A percentile compares a stretch with the other conserved stretches of the same genome.
These are phyloP conservation scores for Cyberlindnera xylosilytica DNA, from an alignment of 805 yeast species.

Conservation along the genomic window DNA sequence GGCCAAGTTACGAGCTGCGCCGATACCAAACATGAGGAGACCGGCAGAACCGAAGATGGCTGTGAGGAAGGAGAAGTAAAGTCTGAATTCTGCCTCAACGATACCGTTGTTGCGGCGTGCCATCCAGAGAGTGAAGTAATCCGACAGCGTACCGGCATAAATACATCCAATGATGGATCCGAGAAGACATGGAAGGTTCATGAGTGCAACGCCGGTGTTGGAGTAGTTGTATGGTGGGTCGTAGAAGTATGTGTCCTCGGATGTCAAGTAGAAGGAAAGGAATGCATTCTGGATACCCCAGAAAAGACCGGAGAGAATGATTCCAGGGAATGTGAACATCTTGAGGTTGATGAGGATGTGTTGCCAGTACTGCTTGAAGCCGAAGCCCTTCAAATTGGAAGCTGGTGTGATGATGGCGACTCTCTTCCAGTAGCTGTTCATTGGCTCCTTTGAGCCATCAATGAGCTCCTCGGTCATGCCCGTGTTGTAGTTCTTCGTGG, in stretches of 20 bases:
- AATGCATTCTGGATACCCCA: conserved; percentile 84
- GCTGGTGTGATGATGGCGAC: conserved; percentile 52
- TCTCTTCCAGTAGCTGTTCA: conserved; percentile 43
- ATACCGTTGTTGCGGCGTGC: conserved; percentile 60
- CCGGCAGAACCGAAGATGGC: conserved; percentile 60
- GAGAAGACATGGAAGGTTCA: conserved; percentile 68
- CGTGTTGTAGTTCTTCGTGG: neutral
- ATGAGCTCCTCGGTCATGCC: conserved; percentile 25
- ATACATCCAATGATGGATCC: conserved; percentile 68
- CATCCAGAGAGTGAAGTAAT: conserved; percentile 56
- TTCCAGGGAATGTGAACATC: conserved; percentile 64
- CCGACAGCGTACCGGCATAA: conserved; percentile 59
- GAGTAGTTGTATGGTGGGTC: conserved; percentile 66
- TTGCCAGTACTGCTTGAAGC: conserved; percentile 60
- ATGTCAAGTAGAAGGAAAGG: conserved; percentile 68
- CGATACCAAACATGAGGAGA: conserved; percentile 62
- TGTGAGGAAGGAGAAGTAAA: conserved; percentile 54
- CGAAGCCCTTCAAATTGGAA: conserved; percentile 57
- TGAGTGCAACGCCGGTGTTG: conserved; percentile 64
- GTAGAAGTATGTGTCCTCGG: conserved; percentile 65
- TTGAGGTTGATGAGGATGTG: conserved; percentile 49
- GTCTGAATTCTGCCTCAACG: conserved; percentile 62
- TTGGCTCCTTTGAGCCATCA: conserved; percentile 41
- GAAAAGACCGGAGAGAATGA: conserved; percentile 60
- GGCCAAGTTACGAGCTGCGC: conserved; percentile 52